Base-by-base conservation (phyloP, 2,329 filamentous ascomycete genomes). In the Epichloe typhina region DNA sequence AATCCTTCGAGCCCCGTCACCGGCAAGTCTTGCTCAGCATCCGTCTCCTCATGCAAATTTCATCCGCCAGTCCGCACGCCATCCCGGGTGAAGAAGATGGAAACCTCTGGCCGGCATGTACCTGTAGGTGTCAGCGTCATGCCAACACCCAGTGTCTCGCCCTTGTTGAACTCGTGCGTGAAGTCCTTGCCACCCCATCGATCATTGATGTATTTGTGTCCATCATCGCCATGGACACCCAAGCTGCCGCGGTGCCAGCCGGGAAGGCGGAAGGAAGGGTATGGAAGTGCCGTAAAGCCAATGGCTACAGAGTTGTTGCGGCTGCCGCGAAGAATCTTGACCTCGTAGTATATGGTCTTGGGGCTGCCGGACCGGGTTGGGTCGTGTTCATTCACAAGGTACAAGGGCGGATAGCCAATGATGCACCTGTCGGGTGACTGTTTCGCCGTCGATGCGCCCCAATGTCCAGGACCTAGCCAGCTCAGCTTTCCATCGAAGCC, bases 161-260 rank as follows among this genome's bases (percentile, higher is more conserved):
- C 83, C 0, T 68, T 66, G n/a, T 67, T 63, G 61, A 89, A 89
- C 5, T 80, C 72, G 9, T 63, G 58, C 0, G 81, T 82, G 55
- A 90, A 90, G 51, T 80, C 72, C 55, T 78, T 77, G 17, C 87
- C 87, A 21, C 87, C 86, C 72, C 77, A 84, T 7, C 74, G 73
- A 63, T 91, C 84, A 61, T 89, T 88, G 59, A 88, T 74, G 63
- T 84, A 93, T 63, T 77, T 77, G 58, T 83, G 76, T 0, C 87
- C 87, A 64, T 91, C 87, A 63, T 91, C 87, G 45, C 83, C 82
- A 62, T 91, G 87, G n/a, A 91, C 79, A 1, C 74, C 87, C 13
- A 90, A 61, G 55, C 80, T 84, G 17, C 78, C 86, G 36, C 86
- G 76, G 62, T 93, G 84, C 87, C 86, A 91, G 2, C 87, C 87